Evolutionary conservation across 2,329 filamentous ascomycete species (phyloP).

Genomic region (Thermomyces lanuginosus): DNA sequence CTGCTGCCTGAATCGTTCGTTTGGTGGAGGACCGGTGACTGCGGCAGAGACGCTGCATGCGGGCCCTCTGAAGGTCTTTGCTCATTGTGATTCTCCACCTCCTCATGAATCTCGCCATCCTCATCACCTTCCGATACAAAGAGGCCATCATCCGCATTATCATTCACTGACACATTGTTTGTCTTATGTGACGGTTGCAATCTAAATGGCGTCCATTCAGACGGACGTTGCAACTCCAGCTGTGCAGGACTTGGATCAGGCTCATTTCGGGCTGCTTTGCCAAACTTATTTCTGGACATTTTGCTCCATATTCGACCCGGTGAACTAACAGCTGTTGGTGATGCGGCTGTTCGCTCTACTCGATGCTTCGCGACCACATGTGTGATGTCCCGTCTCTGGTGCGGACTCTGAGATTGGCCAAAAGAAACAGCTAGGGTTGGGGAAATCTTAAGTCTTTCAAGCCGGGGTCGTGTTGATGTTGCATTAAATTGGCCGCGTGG

Average conservation of each 20-base stretch:
- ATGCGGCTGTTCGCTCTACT: background rate
- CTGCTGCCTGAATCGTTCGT: too few species aligned
- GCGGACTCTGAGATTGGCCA: background rate
- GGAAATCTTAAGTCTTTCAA: too few species aligned
- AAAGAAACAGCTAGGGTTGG: background rate
- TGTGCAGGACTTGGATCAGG: constrained; percentile 20
- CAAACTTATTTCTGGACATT: constrained; percentile 14
- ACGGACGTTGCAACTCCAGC: constrained; percentile 21
- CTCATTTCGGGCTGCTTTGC: constrained; percentile 19
- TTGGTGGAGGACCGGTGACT: too few species aligned
- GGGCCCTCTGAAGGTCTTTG: background rate
- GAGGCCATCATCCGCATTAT: constrained; percentile 5
- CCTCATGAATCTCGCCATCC: too few species aligned
- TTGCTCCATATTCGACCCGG: too few species aligned
- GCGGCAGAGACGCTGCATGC: background rate
- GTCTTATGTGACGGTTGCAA: constrained; percentile 4
- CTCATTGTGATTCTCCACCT: too few species aligned
- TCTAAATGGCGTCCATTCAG: constrained; percentile 13
- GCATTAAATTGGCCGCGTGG: too few species aligned
- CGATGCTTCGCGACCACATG: background rate
- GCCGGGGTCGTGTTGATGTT: too few species aligned
- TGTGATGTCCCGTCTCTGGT: background rate
- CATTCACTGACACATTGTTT: too few species aligned
- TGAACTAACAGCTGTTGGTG: background rate
- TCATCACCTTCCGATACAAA: constrained; percentile 10